Percentiles rank a stretch among this genome's conserved stretches.
These are phyloP conservation scores for Cyclotella sp. DNA, from an alignment of 108 stramenopile genomes.

Conservation along the genomic window DNA sequence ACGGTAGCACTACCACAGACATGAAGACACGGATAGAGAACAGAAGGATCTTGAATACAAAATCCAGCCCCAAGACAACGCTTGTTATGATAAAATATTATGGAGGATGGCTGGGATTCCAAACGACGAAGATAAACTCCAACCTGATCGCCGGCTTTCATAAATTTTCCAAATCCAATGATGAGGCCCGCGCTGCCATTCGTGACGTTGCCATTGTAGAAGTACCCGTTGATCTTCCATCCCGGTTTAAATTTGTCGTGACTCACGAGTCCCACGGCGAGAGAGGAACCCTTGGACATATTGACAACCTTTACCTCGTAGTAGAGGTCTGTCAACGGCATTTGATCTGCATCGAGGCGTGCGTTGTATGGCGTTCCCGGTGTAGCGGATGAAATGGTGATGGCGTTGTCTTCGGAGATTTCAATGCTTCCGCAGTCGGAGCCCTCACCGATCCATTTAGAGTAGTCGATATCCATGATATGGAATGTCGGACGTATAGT, in stretches of 20 bases:
- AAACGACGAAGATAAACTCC: slow-evolving; percentile 26
- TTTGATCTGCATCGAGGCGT: slow-evolving; percentile 17
- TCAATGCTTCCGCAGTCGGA: slow-evolving; percentile 8
- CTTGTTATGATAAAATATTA: slow-evolving; percentile 62
- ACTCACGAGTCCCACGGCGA: slow-evolving; percentile 56
- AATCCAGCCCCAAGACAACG: slow-evolving; percentile 56
- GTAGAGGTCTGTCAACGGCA: slow-evolving; percentile 11
- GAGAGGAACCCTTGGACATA: slow-evolving; percentile 7
- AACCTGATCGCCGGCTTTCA: slow-evolving; percentile 47
- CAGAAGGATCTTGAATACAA: slow-evolving; percentile 19
- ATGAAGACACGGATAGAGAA: slow-evolving; percentile 52
- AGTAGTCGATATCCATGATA: slow-evolving; percentile 1
- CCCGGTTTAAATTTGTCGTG: slow-evolving; percentile 51
- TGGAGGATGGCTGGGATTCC: neutral
- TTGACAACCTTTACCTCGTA: slow-evolving; percentile 25
- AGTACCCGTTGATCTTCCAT: slow-evolving; percentile 59
- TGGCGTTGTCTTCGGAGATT: neutral
- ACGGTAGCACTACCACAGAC: slow-evolving; percentile 45
- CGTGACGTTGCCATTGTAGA: slow-evolving; percentile 74
- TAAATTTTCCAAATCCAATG: slow-evolving; percentile 45
- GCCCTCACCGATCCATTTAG: slow-evolving; percentile 39
- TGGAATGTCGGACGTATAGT: too few species aligned
- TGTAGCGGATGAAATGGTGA: slow-evolving; percentile 28
- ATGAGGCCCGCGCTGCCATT: slow-evolving; percentile 60
- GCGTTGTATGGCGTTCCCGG: slow-evolving; percentile 39